Percentiles rank a stretch among this genome's conserved stretches.
These are phyloP conservation scores for Curvularia verruculosa DNA, from an alignment of 2,329 filamentous ascomycete species.

Conservation along the genomic window DNA sequence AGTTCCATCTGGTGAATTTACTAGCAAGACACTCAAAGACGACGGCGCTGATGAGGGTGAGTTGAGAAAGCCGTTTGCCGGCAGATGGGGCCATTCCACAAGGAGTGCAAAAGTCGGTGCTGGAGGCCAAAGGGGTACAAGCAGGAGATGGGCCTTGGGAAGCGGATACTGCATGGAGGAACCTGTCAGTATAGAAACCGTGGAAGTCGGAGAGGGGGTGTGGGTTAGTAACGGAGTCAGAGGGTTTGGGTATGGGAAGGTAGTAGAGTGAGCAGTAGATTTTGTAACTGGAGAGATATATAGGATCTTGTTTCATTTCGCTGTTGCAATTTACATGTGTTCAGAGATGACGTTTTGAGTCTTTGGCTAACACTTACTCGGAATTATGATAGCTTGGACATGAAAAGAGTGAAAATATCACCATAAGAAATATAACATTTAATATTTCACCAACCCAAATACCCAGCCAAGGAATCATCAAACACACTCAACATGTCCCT, in stretches of 20 bases:
- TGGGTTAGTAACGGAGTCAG: conserved; percentile 90
- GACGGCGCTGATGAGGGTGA: conserved; percentile 42
- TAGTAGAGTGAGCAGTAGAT: conserved; percentile 27
- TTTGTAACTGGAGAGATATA: not conserved
- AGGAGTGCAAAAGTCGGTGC: conserved; percentile 59
- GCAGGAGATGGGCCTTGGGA: conserved; percentile 80
- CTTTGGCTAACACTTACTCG: too few relatives aligned
- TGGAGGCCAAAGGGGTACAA: conserved; percentile 84
- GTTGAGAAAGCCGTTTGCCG: conserved; percentile 43
- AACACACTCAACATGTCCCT: too few relatives aligned
- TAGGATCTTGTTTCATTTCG: too few relatives aligned
- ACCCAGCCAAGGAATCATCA: too few relatives aligned
- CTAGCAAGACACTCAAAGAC: conserved; percentile 22
- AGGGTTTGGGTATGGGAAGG: conserved; percentile 64
- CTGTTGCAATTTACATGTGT: too few relatives aligned
- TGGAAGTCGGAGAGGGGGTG: conserved; percentile 75
- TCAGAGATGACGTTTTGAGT: too few relatives aligned
- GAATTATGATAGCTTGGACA: too few relatives aligned
- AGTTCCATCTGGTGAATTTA: conserved; percentile 39
- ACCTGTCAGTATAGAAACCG: conserved; percentile 62
- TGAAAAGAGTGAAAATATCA: too few relatives aligned
- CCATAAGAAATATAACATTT: too few relatives aligned
- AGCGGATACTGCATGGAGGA: conserved; percentile 70
- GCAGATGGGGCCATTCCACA: conserved; percentile 48
- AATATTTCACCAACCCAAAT: too few relatives aligned